These are phyloP conservation scores for Nannizziopsis barbatae DNA, from an alignment of 2,329 filamentous ascomycete species.

Conservation along the genomic window DNA sequence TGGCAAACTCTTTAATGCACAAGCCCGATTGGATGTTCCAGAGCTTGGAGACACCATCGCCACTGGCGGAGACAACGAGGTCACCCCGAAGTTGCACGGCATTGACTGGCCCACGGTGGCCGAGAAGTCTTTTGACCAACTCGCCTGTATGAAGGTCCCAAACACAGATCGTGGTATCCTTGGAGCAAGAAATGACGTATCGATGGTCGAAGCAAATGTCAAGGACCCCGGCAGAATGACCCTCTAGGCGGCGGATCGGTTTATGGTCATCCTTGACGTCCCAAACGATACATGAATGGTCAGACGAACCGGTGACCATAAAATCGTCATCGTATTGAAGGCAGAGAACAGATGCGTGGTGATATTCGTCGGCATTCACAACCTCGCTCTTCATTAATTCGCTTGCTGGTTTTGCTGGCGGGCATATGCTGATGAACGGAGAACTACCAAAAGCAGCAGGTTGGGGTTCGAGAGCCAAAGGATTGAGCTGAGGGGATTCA, in stretches of 20 bases:
- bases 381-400: constrained; percentile 38
- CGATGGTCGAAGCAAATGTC: constrained; percentile 87
- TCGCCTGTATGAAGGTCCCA: constrained; percentile 76
- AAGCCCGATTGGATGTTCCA: constrained; percentile 89
- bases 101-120: constrained; percentile 87
- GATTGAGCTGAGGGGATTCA: constrained; percentile 25
- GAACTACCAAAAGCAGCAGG: constrained; percentile 31
- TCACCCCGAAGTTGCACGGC: constrained; percentile 91
- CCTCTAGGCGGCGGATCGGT: constrained; percentile 64
- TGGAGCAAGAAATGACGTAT: constrained; percentile 93
- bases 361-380: constrained; percentile 45
- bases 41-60: constrained; percentile 83
- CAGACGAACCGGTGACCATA: constrained; percentile 88
- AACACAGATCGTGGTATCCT: constrained; percentile 85
- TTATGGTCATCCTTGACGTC: constrained; percentile 66
- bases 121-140: constrained; percentile 66
- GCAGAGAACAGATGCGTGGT: constrained; percentile 87
- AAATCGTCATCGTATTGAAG: constrained; percentile 89
- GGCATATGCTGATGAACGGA: constrained; percentile 40
- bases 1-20: constrained; percentile 79
- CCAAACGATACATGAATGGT: constrained; percentile 85
- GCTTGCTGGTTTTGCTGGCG: constrained; percentile 42
- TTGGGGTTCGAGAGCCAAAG: constrained; percentile 46
- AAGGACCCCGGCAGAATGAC: constrained; percentile 78
- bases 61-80: constrained; percentile 83